Evolutionary conservation across 805 yeast genomes (phyloP).

Genomic region (Debaryomyces maramus): DNA sequence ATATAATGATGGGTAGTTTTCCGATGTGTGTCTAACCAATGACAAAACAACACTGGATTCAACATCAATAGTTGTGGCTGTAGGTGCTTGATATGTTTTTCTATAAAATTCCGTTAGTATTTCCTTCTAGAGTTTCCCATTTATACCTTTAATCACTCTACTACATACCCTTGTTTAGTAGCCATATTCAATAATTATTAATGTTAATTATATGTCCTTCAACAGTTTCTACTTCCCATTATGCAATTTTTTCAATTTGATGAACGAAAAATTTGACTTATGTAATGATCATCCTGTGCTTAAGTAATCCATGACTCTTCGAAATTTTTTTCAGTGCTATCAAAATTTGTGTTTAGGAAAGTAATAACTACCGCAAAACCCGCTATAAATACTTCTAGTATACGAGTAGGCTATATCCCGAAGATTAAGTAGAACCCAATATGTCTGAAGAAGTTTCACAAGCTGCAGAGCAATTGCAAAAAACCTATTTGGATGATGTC

Average conservation of each 20-base stretch:
- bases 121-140: background rate
- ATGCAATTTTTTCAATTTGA: conserved; percentile 1
- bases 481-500: conserved; percentile 81
- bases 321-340: conserved; percentile 8
- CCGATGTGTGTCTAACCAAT: conserved; percentile 66
- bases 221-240: background rate
- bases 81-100: conserved; percentile 31
- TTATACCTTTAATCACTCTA: background rate
- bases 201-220: background rate
- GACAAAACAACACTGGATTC: conserved; percentile 57
- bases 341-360: no score
- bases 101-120: conserved; percentile 11
- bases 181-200: conserved; percentile 10
- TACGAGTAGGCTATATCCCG: no score
- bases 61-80: conserved; percentile 42
- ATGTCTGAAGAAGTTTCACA: conserved; percentile 55
- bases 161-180: conserved; percentile 17
- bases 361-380: no score
- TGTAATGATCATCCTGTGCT: background rate
- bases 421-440: conserved; percentile 6
- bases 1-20: conserved; percentile 58
- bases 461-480: conserved; percentile 74
- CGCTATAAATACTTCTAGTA: no score
- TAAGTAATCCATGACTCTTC: conserved; percentile 5
- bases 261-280: background rate